Evolutionary conservation across 306 rosid species (phyloP).

Genomic region (Alnus rubra): DNA sequence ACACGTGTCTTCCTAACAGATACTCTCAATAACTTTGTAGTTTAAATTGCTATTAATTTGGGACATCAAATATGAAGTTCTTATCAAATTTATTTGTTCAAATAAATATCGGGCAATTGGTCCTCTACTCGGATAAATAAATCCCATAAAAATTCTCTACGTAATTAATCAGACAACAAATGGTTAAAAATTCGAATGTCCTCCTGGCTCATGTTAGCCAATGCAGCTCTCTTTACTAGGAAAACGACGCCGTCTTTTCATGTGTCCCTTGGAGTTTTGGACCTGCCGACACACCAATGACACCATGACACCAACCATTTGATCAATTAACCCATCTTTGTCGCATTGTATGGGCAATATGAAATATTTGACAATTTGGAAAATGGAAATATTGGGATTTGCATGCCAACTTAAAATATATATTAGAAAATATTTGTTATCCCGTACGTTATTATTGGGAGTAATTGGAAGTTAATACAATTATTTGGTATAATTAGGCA

Average conservation of each 20-base stretch:
- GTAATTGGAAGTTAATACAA: background rate
- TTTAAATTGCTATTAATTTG: too few relatives aligned
- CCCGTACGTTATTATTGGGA: background rate
- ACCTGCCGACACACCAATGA: constrained; percentile 1
- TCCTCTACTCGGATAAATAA: too few relatives aligned
- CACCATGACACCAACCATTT: background rate
- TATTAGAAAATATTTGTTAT: background rate
- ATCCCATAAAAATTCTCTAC: too few relatives aligned
- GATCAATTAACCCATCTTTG: constrained; percentile 1
- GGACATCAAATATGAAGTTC: too few relatives aligned
- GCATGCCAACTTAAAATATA: background rate
- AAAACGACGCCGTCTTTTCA: constrained; percentile 14
- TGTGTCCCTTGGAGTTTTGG: too few relatives aligned
- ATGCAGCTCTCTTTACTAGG: background rate
- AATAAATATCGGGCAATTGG: too few relatives aligned
- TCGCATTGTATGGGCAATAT: background rate
- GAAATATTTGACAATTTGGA: background rate
- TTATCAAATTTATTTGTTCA: too few relatives aligned
- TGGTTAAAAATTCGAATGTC: too few relatives aligned
- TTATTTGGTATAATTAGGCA: background rate
- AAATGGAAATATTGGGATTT: background rate
- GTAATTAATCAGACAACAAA: too few relatives aligned
- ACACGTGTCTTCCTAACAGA: too few relatives aligned
- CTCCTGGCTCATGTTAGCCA: constrained; percentile 3
- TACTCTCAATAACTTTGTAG: too few relatives aligned